Base-by-base conservation (phyloP, 768 basidiomycete species). In the Tylopilus sp. region DNA sequence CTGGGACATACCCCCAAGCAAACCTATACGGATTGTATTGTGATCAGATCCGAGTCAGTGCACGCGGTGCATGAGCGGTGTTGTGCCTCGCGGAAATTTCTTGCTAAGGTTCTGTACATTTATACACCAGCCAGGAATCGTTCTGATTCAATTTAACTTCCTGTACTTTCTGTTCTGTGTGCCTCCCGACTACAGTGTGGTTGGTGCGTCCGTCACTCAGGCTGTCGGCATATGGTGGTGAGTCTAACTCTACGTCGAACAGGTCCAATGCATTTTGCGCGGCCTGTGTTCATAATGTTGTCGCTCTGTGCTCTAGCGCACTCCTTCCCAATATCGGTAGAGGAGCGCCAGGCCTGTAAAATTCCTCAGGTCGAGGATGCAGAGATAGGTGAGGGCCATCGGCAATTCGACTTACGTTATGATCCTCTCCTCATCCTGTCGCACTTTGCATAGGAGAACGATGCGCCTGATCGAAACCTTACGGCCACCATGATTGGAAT, bases 231-330 rank as follows among this genome's bases (percentile, higher is more conserved):
- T 17, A 26, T n/a, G 6, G 15, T 43, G 6, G 12, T 8, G 8
- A 26, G 25, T 33, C 12, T 33, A 11, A 51, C 11, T 23, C 15
- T 5, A 6, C 22, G 9, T 35, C 25, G 3, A 8, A 44, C 23
- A 54, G 45, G 22, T 10, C 39, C 12, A n/a, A 55, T 56, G 53
- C 36, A 23, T 35, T 39, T 55, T 18, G 5, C 22, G 10, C 42
- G 1, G 3, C 4, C 13, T 21, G n/a, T 55, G 10, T 10, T 48
- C 7, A 2, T 40, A 2, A 2, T 9, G 0, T 26, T 26, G 23
- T 48, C 18, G 3, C 25, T 48, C 10, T 48, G 30, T 20, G n/a
- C 46, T 25, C 10, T 48, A 3, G 41, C 20, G 6, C 22, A 39
- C 38, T 44, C 49, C 3, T 21, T 4, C 10, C 35, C 49, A 26